These are phyloP conservation scores for Pulveroboletus sp. DNA, from an alignment of 768 basidiomycete species.

Conservation along the genomic window DNA sequence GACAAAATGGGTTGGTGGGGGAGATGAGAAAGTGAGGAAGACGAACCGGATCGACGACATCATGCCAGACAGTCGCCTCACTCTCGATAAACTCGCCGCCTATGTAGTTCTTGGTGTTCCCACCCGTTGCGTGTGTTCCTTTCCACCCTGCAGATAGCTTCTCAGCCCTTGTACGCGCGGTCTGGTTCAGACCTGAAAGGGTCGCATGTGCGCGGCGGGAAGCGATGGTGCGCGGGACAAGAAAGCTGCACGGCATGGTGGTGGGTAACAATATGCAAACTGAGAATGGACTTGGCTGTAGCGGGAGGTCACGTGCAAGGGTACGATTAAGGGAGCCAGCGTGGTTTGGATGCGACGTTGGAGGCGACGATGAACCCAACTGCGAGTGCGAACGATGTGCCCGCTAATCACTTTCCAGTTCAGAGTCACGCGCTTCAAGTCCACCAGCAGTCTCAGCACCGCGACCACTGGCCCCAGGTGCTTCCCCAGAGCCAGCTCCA, in stretches of 20 bases:
- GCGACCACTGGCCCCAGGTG: constrained; percentile 23
- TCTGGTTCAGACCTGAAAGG: constrained; percentile 45
- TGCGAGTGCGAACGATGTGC: constrained; percentile 12
- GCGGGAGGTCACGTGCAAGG: constrained; percentile 12
- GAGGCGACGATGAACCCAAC: constrained; percentile 16
- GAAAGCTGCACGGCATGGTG: constrained; percentile 19
- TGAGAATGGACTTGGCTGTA: constrained; percentile 5
- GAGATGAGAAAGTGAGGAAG: not conserved
- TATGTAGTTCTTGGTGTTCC: constrained; percentile 86
- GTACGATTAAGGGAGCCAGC: too few species aligned
- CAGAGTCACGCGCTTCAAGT: constrained; percentile 12
- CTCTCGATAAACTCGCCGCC: constrained; percentile 87
- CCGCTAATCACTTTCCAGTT: constrained; percentile 12
- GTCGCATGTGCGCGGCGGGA: constrained; percentile 41
- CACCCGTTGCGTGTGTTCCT: constrained; percentile 83
- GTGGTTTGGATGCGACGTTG: not conserved
- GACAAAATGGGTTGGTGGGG: not conserved
- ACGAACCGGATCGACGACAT: constrained; percentile 84
- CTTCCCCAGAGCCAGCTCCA: constrained; percentile 25
- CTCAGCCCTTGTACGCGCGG: constrained; percentile 60
- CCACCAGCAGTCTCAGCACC: constrained; percentile 19
- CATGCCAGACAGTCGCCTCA: constrained; percentile 72
- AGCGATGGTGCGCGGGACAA: constrained; percentile 8
- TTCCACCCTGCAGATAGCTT: constrained; percentile 73
- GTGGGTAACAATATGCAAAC: not conserved